Evolutionary conservation across 495 filamentous ascomycete genomes (phyloP).

Genomic region (Annulohypoxylon bovei): DNA sequence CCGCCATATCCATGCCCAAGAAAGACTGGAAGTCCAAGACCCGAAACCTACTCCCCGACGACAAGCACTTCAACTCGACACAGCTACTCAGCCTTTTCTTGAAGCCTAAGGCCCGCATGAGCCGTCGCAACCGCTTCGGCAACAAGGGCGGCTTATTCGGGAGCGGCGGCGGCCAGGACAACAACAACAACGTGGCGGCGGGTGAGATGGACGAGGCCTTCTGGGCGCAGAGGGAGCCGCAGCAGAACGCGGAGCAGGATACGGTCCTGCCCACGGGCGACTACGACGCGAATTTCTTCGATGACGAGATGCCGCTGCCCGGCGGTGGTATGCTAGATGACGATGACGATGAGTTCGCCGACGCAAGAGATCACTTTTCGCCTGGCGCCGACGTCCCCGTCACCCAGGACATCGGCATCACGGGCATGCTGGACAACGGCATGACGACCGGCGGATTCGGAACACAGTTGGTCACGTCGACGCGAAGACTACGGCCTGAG

Average conservation of each 20-base stretch:
- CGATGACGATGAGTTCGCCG: slow-evolving; percentile 83
- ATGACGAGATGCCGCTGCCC: slow-evolving; percentile 84
- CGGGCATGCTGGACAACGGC: slow-evolving; percentile 58
- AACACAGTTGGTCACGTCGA: slow-evolving; percentile 91
- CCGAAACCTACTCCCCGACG: slow-evolving; percentile 92
- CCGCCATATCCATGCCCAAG: slow-evolving; percentile 84
- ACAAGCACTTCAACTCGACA: slow-evolving; percentile 97
- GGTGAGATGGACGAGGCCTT: slow-evolving; percentile 93
- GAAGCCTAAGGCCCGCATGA: slow-evolving; percentile 87
- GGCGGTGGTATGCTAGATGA: slow-evolving; percentile 81
- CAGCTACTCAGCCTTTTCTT: slow-evolving; percentile 90
- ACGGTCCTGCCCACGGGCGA: slow-evolving; percentile 66
- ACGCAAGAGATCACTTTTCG: slow-evolving; percentile 89
- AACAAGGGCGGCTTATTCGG: slow-evolving; percentile 53
- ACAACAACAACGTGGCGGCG: slow-evolving; percentile 64
- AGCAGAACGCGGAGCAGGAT: slow-evolving; percentile 53
- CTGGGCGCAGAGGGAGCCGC: slow-evolving; percentile 83
- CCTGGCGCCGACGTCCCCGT: slow-evolving; percentile 70
- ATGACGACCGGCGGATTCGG: slow-evolving; percentile 77
- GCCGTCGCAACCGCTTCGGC: slow-evolving; percentile 50
- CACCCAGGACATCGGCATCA: slow-evolving; percentile 54
- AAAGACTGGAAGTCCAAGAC: slow-evolving; percentile 95
- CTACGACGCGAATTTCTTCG: slow-evolving; percentile 99
- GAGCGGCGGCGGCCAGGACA: slow-evolving; percentile 47
- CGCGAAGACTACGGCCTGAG: slow-evolving; percentile 81